Base-by-base conservation (phyloP, 176 grass and related monocot species). In the Eremochloa ophiuroides region DNA sequence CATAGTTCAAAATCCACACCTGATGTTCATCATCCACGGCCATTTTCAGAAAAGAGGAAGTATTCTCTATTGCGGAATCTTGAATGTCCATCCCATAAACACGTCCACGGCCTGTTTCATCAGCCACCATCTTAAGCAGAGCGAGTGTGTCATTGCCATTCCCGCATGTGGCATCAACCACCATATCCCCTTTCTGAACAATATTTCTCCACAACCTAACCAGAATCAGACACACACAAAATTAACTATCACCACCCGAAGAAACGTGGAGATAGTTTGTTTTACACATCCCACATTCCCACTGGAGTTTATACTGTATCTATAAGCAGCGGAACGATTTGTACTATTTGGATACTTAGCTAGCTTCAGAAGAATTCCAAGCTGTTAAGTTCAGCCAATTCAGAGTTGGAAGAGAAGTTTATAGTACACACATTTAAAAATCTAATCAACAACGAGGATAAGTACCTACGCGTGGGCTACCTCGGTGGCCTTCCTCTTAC, bases 141-240 rank as follows among this genome's bases (percentile, higher is more conserved):
- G 92, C 88, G 6, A 95, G 71, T 0, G 90, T 95, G 68, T 93
- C 92, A 43, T 95, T 86, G 14, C 95, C 92, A 76, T 98, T 93
- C 66, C 95, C 95, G 0, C 95, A 98, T 65, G 95, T 98, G n/a
- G 95, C 95, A 82, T 98, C 95, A 62, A 93, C 85, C 69, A 98
- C 95, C 0, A 71, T 80, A 69, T 98, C 95, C 43, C 95, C 92
- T 82, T 80, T 89, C 38, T 18, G 88, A 44, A 98, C 82, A n/a
- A 93, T 83, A 4, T 84, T 95, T 84, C 81, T 95, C 95, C 95
- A 98, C 62, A 95, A 76, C 70, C 92, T 98, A 53, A 71, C 23
- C 73, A 87, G 9, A 41, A 1, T 47, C 10, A 23, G 18, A 38
- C 14, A 16, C 30, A 34, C 4, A 9, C 25, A 65, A 56, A 3